These are phyloP conservation scores for Lachnellula arida DNA, from an alignment of 2,329 filamentous ascomycete species.

Conservation along the genomic window DNA sequence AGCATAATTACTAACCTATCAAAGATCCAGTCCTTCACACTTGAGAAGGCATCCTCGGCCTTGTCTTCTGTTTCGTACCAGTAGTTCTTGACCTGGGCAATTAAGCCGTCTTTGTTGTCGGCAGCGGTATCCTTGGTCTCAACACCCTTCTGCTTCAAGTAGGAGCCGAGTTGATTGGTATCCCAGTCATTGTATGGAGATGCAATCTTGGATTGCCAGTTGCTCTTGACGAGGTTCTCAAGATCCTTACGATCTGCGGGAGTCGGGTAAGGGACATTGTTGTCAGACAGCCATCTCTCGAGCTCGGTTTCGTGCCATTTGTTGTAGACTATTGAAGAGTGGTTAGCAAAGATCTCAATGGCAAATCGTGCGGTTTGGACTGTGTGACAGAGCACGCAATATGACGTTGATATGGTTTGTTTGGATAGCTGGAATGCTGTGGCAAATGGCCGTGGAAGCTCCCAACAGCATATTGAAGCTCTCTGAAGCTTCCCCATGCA, in stretches of 20 bases:
- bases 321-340: slow-evolving; percentile 70
- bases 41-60: slow-evolving; percentile 64
- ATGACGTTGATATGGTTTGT: not conserved
- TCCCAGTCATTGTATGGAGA: slow-evolving; percentile 77
- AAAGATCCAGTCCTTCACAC: slow-evolving; percentile 85
- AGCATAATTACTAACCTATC: slow-evolving; percentile 52
- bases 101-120: slow-evolving; percentile 62
- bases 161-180: slow-evolving; percentile 59
- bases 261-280: slow-evolving; percentile 86
- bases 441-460: not conserved
- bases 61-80: slow-evolving; percentile 81
- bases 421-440: not conserved
- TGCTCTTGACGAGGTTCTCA: slow-evolving; percentile 81
- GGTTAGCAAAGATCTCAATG: slow-evolving; percentile 20
- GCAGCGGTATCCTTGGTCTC: slow-evolving; percentile 63
- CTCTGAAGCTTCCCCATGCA: slow-evolving; percentile 1
- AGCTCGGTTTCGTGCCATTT: slow-evolving; percentile 99
- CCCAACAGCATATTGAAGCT: not conserved
- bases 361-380: not conserved
- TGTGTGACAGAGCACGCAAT: not conserved
- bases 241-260: slow-evolving; percentile 90
- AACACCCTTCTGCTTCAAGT: slow-evolving; percentile 66
- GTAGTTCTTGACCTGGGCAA: slow-evolving; percentile 63
- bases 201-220: slow-evolving; percentile 78
- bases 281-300: slow-evolving; percentile 91